These are phyloP conservation scores for Barbatosphaeria neglecta DNA, from an alignment of 495 filamentous ascomycete genomes.

Conservation along the genomic window DNA sequence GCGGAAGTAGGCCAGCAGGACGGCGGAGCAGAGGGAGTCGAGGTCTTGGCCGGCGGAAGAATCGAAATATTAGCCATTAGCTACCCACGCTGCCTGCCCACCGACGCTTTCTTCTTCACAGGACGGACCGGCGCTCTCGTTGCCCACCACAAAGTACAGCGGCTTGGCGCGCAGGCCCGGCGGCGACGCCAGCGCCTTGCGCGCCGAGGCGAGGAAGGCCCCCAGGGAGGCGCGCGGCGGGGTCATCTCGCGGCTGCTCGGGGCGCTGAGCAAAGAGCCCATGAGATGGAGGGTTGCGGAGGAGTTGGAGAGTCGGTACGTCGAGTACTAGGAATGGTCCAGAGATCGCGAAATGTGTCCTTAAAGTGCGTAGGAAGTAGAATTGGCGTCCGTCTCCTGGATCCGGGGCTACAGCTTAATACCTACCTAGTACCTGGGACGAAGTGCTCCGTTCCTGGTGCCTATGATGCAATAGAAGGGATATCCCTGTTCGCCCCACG, in stretches of 20 bases:
- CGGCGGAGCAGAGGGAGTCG: conserved; percentile 76
- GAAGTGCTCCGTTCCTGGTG: too few relatives aligned
- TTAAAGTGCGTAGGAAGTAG: too few relatives aligned
- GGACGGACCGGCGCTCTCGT: conserved; percentile 57
- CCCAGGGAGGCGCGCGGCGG: conserved; percentile 8
- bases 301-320: too few relatives aligned
- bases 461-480: background rate
- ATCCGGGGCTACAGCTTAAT: too few relatives aligned
- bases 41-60: conserved; percentile 45
- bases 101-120: background rate
- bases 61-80: conserved; percentile 6
- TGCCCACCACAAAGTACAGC: conserved; percentile 57
- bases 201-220: conserved; percentile 27
- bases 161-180: conserved; percentile 22
- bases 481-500: too few relatives aligned
- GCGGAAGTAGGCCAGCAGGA: conserved; percentile 78
- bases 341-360: too few relatives aligned
- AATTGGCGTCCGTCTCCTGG: too few relatives aligned
- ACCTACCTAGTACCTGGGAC: too few relatives aligned
- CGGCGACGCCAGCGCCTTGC: conserved; percentile 25
- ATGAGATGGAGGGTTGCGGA: too few relatives aligned
- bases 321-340: too few relatives aligned
- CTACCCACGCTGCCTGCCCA: background rate
- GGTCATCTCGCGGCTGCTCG: background rate
- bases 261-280: too few relatives aligned